Evolutionary conservation across 495 filamentous ascomycete genomes (phyloP).

Genomic region (Evansstolkia leycettana): DNA sequence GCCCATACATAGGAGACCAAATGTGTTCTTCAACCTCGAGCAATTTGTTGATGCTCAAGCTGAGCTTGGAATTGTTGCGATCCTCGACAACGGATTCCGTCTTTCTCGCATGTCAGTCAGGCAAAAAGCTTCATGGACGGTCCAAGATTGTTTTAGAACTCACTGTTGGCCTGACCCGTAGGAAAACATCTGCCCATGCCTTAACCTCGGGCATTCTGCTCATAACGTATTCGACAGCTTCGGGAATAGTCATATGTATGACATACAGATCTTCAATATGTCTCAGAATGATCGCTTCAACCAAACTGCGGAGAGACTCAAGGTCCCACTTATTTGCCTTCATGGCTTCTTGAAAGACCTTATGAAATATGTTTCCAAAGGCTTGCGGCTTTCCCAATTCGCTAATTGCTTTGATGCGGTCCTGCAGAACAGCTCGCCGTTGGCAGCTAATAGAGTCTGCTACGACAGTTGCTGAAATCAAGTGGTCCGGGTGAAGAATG

Average conservation of each 20-base stretch:
- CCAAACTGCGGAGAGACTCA: constrained; percentile 46
- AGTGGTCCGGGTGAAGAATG: constrained; percentile 89
- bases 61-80: constrained; percentile 56
- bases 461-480: constrained; percentile 86
- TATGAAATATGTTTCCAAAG: constrained; percentile 86
- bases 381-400: constrained; percentile 65
- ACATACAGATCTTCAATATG: constrained; percentile 80
- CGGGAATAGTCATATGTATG: constrained; percentile 58
- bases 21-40: constrained; percentile 95
- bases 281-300: constrained; percentile 50
- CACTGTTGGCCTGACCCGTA: constrained; percentile 61
- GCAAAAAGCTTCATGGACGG: neutral
- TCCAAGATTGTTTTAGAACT: constrained; percentile 3
- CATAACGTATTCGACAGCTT: constrained; percentile 63
- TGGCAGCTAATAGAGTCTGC: constrained; percentile 86
- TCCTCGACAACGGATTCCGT: constrained; percentile 64
- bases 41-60: constrained; percentile 80
- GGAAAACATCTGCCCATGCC: constrained; percentile 72
- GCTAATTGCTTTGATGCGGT: constrained; percentile 78
- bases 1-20: constrained; percentile 93
- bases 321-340: constrained; percentile 72
- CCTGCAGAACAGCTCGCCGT: constrained; percentile 81
- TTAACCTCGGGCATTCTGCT: constrained; percentile 68
- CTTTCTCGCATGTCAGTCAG: constrained; percentile 24
- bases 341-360: constrained; percentile 85